Evolutionary conservation across 805 yeast species (phyloP), one percentile per base, ranked within the genome.

Genomic region (Metschnikowia peoriensis): DNA sequence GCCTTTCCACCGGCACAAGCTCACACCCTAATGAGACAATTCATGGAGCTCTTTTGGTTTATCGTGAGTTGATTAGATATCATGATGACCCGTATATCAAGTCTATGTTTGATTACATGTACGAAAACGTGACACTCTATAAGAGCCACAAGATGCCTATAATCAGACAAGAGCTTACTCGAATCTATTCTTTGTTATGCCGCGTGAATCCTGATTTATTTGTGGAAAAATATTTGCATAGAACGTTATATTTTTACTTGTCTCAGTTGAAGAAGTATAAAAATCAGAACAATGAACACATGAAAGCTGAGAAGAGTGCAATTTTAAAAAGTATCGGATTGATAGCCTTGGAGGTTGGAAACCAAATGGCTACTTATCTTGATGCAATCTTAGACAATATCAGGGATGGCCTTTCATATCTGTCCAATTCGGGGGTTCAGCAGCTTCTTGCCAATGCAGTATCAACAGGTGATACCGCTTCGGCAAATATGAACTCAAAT

Each of bases 1-100:
- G 45, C 27, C 42, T 52, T 16, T 47, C 57, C 7, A 50, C 56
- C 10, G 50, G 49, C 15, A 39, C 56, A 14, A 43, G 66, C 7
- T 50, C 65, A 8, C 72, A 65, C 38, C 59, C 73, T 5, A 62
- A 81, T 16, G 97, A 91, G 55, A 76, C 86, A 1, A 80, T 89
- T n/a, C 98, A 93, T 67, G 97, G 97, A 0, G 82, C 96, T 0
- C 71, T 93, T 22, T 72, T 93, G 39, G 94, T 89, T 0, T 91
- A 84, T 65, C 77, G 94, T 34, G 97, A 90, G 66, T 73, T 93
- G 15, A 78, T 92, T 12, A 72, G 79, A 45, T 74, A 73, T 49
- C 79, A 84, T 56, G 87, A 88, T 15, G 94, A 94, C 27, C 78
- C 85, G 54, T 85, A 87, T 59, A 75, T 93, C 65, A 80, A 80